These are phyloP conservation scores for Oryza rufipogon DNA, from an alignment of 176 grass and related monocot species.

Conservation along the genomic window DNA sequence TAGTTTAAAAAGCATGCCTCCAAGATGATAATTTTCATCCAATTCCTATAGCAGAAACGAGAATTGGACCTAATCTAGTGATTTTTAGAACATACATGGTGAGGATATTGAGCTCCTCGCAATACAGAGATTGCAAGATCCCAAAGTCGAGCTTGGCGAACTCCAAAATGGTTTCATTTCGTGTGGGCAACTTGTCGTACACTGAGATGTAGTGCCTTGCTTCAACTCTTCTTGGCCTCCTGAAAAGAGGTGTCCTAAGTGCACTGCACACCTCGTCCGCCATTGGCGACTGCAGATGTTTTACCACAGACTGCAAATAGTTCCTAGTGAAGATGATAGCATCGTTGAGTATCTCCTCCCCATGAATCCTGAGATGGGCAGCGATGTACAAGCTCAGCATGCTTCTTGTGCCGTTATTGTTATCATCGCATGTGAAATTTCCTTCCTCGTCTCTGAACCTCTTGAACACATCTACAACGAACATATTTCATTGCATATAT, in stretches of 20 bases:
- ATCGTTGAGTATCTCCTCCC: conserved; percentile 38
- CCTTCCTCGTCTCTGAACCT: conserved; percentile 44
- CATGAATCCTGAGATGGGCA: conserved; percentile 29
- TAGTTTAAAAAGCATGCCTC: no score
- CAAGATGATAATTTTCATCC: no score
- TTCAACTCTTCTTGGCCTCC: conserved; percentile 46
- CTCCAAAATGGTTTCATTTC: conserved; percentile 37
- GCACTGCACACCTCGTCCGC: conserved; percentile 9
- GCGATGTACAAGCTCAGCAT: conserved; percentile 49
- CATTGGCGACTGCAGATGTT: conserved; percentile 10
- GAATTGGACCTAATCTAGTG: no score
- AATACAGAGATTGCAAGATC: conserved; percentile 43
- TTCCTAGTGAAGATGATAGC: conserved; percentile 8
- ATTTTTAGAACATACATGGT: conserved; percentile 22
- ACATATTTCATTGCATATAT: neutral
- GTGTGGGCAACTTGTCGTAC: conserved; percentile 18
- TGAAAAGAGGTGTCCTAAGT: conserved; percentile 29
- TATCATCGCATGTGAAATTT: conserved; percentile 35
- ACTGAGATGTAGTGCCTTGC: conserved; percentile 40
- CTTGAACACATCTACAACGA: conserved; percentile 34
- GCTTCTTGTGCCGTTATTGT: neutral
- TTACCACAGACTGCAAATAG: neutral
- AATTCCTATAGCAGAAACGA: no score
- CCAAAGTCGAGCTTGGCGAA: conserved; percentile 51
- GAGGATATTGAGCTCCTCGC: conserved; percentile 45